These are phyloP conservation scores for Penicillium arizonense DNA, from an alignment of 495 filamentous ascomycete species.

Conservation along the genomic window DNA sequence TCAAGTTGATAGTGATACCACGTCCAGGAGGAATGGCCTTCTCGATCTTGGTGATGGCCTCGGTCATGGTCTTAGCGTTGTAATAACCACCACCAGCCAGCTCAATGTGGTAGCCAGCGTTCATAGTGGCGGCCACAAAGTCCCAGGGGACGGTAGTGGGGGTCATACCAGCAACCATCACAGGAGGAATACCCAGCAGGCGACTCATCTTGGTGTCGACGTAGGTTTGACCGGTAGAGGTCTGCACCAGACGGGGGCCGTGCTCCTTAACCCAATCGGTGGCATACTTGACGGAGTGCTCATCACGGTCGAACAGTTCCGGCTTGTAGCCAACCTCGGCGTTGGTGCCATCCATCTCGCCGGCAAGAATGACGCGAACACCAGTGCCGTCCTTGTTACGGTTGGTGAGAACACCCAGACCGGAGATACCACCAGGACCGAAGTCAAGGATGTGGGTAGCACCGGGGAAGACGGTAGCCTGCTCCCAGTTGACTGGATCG, in stretches of 20 bases:
- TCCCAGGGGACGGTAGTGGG: constrained; percentile 93
- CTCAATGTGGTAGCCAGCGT: constrained; percentile 92
- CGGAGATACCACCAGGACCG: constrained; percentile 92
- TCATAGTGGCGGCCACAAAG: constrained; percentile 94
- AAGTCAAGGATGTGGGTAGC: constrained; percentile 97
- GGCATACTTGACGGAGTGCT: constrained; percentile 90
- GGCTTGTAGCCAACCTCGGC: constrained; percentile 93
- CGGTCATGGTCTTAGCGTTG: constrained; percentile 84
- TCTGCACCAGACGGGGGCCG: constrained; percentile 83
- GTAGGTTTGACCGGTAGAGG: constrained; percentile 78
- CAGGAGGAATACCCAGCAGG: constrained; percentile 79
- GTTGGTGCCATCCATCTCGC: constrained; percentile 85
- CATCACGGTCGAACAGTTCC: constrained; percentile 93
- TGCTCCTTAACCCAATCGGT: constrained; percentile 98
- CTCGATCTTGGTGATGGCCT: constrained; percentile 86
- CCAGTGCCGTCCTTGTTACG: constrained; percentile 98
- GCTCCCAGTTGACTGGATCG: constrained; percentile 91
- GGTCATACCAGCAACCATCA: constrained; percentile 97
- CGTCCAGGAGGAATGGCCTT: constrained; percentile 83
- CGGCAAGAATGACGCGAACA: constrained; percentile 90
- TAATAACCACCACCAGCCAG: constrained; percentile 92
- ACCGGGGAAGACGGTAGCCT: constrained; percentile 80
- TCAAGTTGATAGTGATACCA: constrained; percentile 91
- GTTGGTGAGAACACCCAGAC: constrained; percentile 94
- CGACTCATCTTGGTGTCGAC: constrained; percentile 99